phyloP scores from a whole-genome alignment of 2,329 filamentous ascomycete genomes.

The Lachnellula arida region DNA sequence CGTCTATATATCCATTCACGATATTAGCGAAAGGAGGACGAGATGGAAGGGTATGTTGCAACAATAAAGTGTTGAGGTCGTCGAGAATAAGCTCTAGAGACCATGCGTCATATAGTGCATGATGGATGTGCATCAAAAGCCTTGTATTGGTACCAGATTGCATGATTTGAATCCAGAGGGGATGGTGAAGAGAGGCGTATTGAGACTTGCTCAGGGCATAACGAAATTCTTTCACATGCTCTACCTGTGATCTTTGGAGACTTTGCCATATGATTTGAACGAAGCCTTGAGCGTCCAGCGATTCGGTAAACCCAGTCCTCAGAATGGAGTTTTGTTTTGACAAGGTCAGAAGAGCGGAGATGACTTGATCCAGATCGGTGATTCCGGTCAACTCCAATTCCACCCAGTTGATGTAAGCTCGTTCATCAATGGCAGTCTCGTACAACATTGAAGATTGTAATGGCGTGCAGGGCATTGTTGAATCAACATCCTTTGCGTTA shows the following conservation, averaged over 20 bases:
- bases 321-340: slow-evolving; percentile 59
- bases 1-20: slow-evolving; percentile 43
- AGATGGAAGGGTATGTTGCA: slow-evolving; percentile 2
- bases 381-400: slow-evolving; percentile 47
- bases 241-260: slow-evolving; percentile 37
- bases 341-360: slow-evolving; percentile 45
- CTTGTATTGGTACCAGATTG: slow-evolving; percentile 20
- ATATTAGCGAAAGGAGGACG: slow-evolving; percentile 60
- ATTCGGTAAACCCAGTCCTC: slow-evolving; percentile 66
- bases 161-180: slow-evolving; percentile 57
- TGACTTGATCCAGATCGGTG: slow-evolving; percentile 37
- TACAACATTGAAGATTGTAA: slow-evolving; percentile 77
- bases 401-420: slow-evolving; percentile 74
- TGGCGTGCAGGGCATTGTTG: slow-evolving; percentile 58
- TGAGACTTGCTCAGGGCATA: slow-evolving; percentile 38
- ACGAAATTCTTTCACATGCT: slow-evolving; percentile 35
- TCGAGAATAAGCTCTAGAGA: slow-evolving; percentile 69
- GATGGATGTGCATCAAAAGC: slow-evolving; percentile 57
- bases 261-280: slow-evolving; percentile 60
- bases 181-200: slow-evolving; percentile 39
- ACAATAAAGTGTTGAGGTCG: slow-evolving; percentile 53
- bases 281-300: slow-evolving; percentile 43
- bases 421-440: slow-evolving; percentile 58
- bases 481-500: slow-evolving; percentile 40
- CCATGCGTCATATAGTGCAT: slow-evolving; percentile 92